These are phyloP conservation scores for Myxozyma kluyveri DNA, from an alignment of 805 yeast species.

Conservation along the genomic window DNA sequence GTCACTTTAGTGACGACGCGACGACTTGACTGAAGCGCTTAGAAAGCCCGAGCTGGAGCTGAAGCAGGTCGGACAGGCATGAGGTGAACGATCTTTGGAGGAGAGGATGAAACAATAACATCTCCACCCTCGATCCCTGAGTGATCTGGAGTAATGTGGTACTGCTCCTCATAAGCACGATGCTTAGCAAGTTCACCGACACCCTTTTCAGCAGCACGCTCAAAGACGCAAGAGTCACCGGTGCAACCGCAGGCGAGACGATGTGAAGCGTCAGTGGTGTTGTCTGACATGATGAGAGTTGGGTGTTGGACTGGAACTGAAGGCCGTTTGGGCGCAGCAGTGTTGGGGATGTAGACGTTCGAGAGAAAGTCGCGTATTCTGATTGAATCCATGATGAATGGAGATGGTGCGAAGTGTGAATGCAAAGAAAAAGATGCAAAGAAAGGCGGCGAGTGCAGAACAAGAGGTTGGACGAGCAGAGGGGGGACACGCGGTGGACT, in stretches of 20 bases:
- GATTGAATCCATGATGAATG: conserved; percentile 44
- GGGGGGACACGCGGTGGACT: too few species aligned
- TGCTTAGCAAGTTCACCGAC: conserved; percentile 15
- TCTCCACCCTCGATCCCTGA: conserved; percentile 20
- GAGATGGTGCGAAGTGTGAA: neutral
- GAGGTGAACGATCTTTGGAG: conserved; percentile 2
- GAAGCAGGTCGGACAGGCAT: neutral
- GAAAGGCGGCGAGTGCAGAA: neutral
- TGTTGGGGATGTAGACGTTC: conserved; percentile 51
- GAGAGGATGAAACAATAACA: conserved; percentile 12
- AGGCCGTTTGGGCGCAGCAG: conserved; percentile 20
- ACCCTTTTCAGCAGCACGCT: conserved; percentile 33
- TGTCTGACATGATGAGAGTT: conserved; percentile 56
- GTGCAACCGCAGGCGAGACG: conserved; percentile 45
- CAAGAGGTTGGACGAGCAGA: neutral
- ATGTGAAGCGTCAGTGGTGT: conserved; percentile 50
- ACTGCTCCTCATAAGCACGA: conserved; percentile 26
- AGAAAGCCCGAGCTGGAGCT: neutral
- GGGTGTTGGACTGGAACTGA: conserved; percentile 54
- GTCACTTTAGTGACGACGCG: too few species aligned
- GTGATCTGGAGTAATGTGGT: conserved; percentile 20
- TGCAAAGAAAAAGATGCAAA: neutral
- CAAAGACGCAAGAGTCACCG: conserved; percentile 42
- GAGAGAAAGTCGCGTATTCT: conserved; percentile 42
- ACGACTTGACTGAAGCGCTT: too few species aligned